phyloP scores from a whole-genome alignment of 2,329 filamentous ascomycete species.

The Lasiodiplodia hormozganensis region DNA sequence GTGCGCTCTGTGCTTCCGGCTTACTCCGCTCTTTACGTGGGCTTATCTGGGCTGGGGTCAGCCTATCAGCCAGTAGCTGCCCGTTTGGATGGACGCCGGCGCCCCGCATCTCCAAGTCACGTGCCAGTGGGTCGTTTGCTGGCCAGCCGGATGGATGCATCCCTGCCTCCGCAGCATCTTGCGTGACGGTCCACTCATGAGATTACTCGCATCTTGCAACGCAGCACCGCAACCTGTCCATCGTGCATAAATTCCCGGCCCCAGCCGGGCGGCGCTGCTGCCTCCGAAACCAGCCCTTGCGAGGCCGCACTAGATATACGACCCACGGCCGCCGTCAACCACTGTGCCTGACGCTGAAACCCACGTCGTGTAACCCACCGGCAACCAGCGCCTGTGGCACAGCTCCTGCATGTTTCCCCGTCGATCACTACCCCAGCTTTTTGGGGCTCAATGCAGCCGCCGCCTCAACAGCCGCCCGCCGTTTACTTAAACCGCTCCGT shows the following conservation, averaged over 20 bases:
- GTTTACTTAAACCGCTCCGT: background rate
- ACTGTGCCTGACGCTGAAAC: background rate
- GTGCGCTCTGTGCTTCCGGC: background rate
- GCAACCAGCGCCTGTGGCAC: constrained; percentile 3
- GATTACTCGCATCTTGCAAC: constrained; percentile 10
- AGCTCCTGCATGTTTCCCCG: constrained; percentile 4
- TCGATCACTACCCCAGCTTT: constrained; percentile 23
- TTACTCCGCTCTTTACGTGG: background rate
- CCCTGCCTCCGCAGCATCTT: constrained; percentile 13
- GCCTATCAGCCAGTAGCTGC: constrained; percentile 1
- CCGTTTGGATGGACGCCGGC: background rate
- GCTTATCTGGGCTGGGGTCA: constrained; percentile 15
- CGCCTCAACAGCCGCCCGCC: background rate
- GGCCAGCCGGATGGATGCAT: background rate
- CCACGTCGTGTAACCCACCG: constrained; percentile 6
- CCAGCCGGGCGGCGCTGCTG: constrained; percentile 12
- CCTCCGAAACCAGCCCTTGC: background rate
- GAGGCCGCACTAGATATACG: constrained; percentile 19
- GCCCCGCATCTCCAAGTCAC: background rate
- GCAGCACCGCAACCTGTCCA: background rate
- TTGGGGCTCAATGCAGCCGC: constrained; percentile 7
- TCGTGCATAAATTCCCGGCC: constrained; percentile 1
- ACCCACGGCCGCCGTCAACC: background rate
- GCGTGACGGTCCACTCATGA: constrained; percentile 2
- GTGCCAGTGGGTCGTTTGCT: background rate